Evolutionary conservation across 768 basidiomycete species (phyloP).

Genomic region (Kwoniella bestiolae): DNA sequence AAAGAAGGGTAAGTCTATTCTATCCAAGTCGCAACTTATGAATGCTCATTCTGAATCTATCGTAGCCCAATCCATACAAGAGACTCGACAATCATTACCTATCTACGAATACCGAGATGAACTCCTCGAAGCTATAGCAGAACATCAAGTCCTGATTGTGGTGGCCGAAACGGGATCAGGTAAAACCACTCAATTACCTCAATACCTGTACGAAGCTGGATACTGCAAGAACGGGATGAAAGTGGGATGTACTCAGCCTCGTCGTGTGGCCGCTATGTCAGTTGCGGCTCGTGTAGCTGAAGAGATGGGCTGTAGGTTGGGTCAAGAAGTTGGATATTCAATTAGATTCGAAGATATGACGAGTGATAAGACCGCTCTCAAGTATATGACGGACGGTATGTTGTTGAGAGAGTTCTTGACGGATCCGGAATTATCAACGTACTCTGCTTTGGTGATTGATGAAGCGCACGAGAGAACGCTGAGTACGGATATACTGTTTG

Average conservation of each 20-base stretch:
- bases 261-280: conserved; percentile 98
- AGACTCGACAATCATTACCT: conserved; percentile 89
- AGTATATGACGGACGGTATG: conserved; percentile 99
- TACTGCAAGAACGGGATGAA: conserved; percentile 80
- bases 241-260: conserved; percentile 95
- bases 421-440: conserved; percentile 93
- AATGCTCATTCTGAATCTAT: not conserved
- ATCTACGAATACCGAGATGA: conserved; percentile 87
- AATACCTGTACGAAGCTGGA: conserved; percentile 97
- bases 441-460: conserved; percentile 94
- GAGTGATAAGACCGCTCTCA: conserved; percentile 96
- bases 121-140: conserved; percentile 82
- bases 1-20: conserved; percentile 69
- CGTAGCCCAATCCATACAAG: conserved; percentile 67
- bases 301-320: conserved; percentile 96
- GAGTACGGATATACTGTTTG: conserved; percentile 97
- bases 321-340: conserved; percentile 98
- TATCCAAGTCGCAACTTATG: not conserved
- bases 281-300: conserved; percentile 99
- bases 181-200: conserved; percentile 97
- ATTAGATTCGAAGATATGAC: conserved; percentile 99
- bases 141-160: conserved; percentile 94
- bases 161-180: conserved; percentile 99
- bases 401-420: conserved; percentile 94
- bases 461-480: conserved; percentile 98